Base-by-base conservation (phyloP, 2,329 filamentous ascomycete genomes). In the Diaporthe sp. region DNA sequence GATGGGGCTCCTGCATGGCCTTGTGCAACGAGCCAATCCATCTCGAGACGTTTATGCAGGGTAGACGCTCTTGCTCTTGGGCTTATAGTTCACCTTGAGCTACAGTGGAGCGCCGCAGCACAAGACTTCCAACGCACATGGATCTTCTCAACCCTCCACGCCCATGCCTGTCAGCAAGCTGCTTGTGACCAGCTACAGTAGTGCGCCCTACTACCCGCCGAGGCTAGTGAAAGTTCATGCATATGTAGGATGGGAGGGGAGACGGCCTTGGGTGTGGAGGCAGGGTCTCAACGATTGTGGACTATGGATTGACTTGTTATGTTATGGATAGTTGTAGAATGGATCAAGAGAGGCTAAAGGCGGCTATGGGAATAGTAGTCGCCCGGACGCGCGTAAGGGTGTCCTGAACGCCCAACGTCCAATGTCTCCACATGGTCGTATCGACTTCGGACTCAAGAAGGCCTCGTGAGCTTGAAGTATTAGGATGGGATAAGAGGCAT, bases 191-290 rank as follows among this genome's bases (percentile, higher is more conserved):
- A 74, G 42, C 70, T 57, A 65, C 61, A 65, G 59, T 49, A 39
- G 79, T 80, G 10, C 59, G 59, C 55, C 55, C 77, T 74, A 78
- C 78, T 81, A 82, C 79, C 79, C 79, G 80, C 80, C 80, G 75
- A 69, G 77, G 79, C 80, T 81, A 79, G 71, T 58, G 37, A 75
- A 75, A 77, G 76, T 75, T 72, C 74, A 78, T 81, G 77, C 78
- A 79, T 76, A 74, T 25, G 65, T 68, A 76, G 77, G 49, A 53
- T 34, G 61, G 46, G 55, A 55, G 17, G 46, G 31, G 58, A 49
- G 9, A 72, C n/a, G 46, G 44, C 34, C 58, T 68, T 59, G 55
- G 59, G 49, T 65, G 53, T 34, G 28, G n/a, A 71, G 67, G 28
- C 19, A 58, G 39, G 76, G 71, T 74, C 74, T 57, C 71, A 53